Evolutionary conservation across 352 stramenopile species (phyloP).

Genomic region (Globisporangium megalacanthum): DNA sequence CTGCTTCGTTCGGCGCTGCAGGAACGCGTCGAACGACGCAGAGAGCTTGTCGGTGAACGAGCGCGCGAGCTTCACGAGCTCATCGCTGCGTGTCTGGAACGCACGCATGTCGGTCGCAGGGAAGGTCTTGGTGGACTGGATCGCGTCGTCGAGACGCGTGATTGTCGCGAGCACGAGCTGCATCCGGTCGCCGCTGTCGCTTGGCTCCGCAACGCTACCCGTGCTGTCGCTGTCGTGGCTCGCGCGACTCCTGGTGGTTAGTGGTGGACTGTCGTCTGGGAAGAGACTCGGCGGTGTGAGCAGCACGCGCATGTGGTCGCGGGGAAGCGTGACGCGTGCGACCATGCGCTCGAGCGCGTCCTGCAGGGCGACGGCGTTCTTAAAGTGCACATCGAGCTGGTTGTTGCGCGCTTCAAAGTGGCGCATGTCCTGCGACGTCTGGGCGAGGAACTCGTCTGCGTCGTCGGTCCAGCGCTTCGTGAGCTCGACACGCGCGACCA

Average conservation of each 20-base stretch:
- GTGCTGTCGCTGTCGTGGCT: conserved; percentile 5
- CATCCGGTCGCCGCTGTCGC: conserved; percentile 27
- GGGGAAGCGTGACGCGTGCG: conserved; percentile 39
- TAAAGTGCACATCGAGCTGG: conserved; percentile 75
- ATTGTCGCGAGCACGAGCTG: conserved; percentile 36
- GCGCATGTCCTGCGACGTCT: conserved; percentile 62
- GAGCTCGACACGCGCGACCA: conserved; percentile 36
- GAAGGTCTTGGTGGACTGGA: conserved; percentile 49
- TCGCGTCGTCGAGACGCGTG: conserved; percentile 36
- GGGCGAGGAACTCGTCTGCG: conserved; percentile 44
- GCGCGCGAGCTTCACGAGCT: conserved; percentile 36
- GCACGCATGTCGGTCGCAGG: conserved; percentile 63
- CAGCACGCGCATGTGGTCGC: conserved; percentile 48
- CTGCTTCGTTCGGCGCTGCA: conserved; percentile 42
- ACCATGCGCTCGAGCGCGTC: conserved; percentile 48
- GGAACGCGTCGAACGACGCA: conserved; percentile 42
- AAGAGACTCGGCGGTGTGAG: conserved; percentile 48
- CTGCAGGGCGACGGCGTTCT: conserved; percentile 66
- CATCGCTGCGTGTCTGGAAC: conserved; percentile 47
- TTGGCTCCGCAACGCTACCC: background rate
- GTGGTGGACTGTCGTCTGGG: conserved; percentile 21
- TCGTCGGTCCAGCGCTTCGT: conserved; percentile 61
- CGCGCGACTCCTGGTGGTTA: background rate
- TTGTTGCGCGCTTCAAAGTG: conserved; percentile 81
- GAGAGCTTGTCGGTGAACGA: conserved; percentile 58